A percentile compares a stretch with the other conserved stretches of the same genome.
Evolutionary conservation across 2,329 filamentous ascomycete species (phyloP).

Genomic region (Fusarium sp.): DNA sequence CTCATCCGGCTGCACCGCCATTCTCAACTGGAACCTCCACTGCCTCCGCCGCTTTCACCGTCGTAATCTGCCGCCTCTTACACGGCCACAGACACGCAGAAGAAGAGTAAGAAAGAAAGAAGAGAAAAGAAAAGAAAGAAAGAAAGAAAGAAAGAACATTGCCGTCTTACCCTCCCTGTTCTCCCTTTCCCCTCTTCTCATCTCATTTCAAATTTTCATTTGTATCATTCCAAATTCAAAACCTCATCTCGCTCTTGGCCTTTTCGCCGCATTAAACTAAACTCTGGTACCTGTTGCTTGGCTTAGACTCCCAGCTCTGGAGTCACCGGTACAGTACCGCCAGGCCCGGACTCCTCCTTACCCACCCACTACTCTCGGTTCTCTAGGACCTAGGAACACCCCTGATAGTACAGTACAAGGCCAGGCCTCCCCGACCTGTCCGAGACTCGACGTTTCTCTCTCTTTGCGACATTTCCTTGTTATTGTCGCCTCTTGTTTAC

Average conservation of each 20-base stretch:
- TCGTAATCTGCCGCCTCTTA: slow-evolving; percentile 50
- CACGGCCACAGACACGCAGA: slow-evolving; percentile 30
- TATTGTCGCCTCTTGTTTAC: slow-evolving; percentile 34
- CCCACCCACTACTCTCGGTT: slow-evolving; percentile 41
- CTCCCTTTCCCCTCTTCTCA: slow-evolving; percentile 3
- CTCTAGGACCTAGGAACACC: slow-evolving; percentile 35
- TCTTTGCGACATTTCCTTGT: slow-evolving; percentile 42
- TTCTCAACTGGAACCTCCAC: slow-evolving; percentile 33
- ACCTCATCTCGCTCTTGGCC: slow-evolving; percentile 13
- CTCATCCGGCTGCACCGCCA: slow-evolving; percentile 39
- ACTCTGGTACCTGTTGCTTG: slow-evolving; percentile 11
- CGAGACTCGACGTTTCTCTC: slow-evolving; percentile 8
- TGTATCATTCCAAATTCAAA: slow-evolving; percentile 13
- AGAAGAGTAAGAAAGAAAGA: not conserved
- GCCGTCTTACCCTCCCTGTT: slow-evolving; percentile 22
- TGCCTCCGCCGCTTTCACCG: slow-evolving; percentile 48
- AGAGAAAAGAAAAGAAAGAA: slow-evolving; percentile 14
- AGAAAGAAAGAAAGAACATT: no score
- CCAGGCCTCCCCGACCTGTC: slow-evolving; percentile 23
- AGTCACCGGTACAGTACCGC: slow-evolving; percentile 1
- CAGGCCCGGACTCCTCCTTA: slow-evolving; percentile 36
- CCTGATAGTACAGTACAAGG: slow-evolving; percentile 27
- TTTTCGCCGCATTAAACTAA: not conserved
- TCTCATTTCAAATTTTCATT: not conserved
- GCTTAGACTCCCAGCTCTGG: not conserved